These are phyloP conservation scores for Boletus patriciae DNA, from an alignment of 768 basidiomycete species.

Conservation along the genomic window DNA sequence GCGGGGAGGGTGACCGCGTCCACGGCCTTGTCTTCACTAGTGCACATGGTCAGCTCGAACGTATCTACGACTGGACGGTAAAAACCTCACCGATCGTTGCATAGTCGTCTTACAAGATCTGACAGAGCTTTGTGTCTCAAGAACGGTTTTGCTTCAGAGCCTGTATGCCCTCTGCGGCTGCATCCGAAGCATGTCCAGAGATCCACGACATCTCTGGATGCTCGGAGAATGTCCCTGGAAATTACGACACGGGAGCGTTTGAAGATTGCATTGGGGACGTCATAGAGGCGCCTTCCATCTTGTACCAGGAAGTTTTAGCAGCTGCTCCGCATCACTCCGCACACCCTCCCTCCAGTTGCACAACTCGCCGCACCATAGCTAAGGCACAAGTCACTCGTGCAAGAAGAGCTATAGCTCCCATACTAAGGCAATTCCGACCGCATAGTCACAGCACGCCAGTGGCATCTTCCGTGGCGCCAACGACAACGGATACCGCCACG, in stretches of 20 bases:
- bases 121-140: conserved; percentile 60
- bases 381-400: conserved; percentile 39
- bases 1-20: conserved; percentile 57
- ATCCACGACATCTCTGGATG: conserved; percentile 60
- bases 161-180: conserved; percentile 52
- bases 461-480: conserved; percentile 1
- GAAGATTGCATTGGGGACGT: conserved; percentile 55
- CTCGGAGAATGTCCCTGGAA: conserved; percentile 60
- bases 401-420: conserved; percentile 27
- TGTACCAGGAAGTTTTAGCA: conserved; percentile 57
- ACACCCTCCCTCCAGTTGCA: conserved; percentile 63
- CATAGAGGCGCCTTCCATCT: conserved; percentile 58
- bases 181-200: conserved; percentile 59
- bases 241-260: conserved; percentile 45
- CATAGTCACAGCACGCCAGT: neutral
- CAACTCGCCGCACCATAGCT: conserved; percentile 48
- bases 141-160: conserved; percentile 71
- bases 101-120: conserved; percentile 11
- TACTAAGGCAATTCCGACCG: neutral
- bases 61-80: conserved; percentile 76
- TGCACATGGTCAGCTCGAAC: conserved; percentile 58
- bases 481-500: conserved; percentile 1
- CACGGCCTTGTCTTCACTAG: conserved; percentile 73
- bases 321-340: conserved; percentile 58
- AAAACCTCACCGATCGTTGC: conserved; percentile 9